Evolutionary conservation across 1,284 basidiomycete species (phyloP).

Genomic region (Puccinia triticina): DNA sequence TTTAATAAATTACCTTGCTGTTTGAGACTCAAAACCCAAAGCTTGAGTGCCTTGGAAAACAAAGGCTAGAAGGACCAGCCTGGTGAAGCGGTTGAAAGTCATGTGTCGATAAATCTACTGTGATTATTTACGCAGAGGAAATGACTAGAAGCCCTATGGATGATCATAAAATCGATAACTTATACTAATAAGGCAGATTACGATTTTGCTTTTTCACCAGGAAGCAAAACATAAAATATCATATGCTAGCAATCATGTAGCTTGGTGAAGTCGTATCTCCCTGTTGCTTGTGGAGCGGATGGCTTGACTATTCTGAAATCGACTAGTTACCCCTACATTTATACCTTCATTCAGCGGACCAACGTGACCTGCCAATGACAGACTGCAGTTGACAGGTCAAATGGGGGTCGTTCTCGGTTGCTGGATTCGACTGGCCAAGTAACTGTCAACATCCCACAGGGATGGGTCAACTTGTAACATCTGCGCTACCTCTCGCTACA

Average conservation of each 20-base stretch:
- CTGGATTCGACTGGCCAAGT: neutral
- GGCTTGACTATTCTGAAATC: too few species aligned
- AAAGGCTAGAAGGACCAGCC: constrained; percentile 15
- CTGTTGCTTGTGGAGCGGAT: too few species aligned
- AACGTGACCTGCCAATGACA: neutral
- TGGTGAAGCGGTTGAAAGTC: neutral
- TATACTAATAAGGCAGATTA: neutral
- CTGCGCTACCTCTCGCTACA: neutral
- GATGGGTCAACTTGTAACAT: neutral
- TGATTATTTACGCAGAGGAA: neutral
- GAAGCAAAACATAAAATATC: too few species aligned
- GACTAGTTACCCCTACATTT: neutral
- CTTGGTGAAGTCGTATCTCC: too few species aligned
- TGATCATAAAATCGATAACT: neutral
- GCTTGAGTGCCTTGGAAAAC: constrained; percentile 4
- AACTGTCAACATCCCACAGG: neutral
- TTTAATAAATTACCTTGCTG: neutral
- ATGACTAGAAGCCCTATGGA: neutral
- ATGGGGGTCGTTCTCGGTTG: neutral
- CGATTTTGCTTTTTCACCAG: too few species aligned
- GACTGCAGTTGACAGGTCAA: neutral
- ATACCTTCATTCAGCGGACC: neutral
- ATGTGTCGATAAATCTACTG: neutral
- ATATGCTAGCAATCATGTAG: too few species aligned
- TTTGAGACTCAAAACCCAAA: neutral